Base-by-base conservation (phyloP, 805 yeast genomes). In the Spathaspora passalidarum region DNA sequence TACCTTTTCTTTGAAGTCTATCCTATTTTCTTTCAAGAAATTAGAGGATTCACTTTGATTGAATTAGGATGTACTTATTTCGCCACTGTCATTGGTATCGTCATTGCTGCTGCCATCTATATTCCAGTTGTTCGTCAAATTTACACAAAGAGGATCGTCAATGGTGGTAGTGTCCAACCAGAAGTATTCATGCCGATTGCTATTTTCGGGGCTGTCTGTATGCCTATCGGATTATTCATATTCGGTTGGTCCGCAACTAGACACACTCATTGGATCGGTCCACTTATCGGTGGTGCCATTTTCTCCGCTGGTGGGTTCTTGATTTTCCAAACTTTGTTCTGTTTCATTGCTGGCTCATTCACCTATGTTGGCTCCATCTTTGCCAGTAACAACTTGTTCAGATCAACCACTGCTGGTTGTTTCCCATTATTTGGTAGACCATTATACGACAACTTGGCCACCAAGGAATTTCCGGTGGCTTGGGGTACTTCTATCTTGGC, bases 361-460 rank as follows among this genome's bases (percentile, higher is more conserved):
- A 40, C 41, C 18, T 73, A 68, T 54, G 51, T 78, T 49, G 84
- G 84, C 0, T 76, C 82, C 2, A 84, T 76, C 2, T 76, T 75
- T 57, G 84, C 84, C 4, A 77, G 81, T 22, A 80, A 78, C 54
- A 76, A 67, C 17, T 58, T 79, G 25, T 67, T 68, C 50, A 68
- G 85, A 43, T 65, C 78, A 5, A 60, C 61, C 2, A 69, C 73
- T 51, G 86, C 81, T 1, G 80, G 81, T 46, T 77, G 75, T 1
- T 80, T 81, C 65, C 85, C 86, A 20, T 68, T 86, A 42, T 83
- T 84, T 60, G 84, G 86, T 4, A 59, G 70, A 36, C 77, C 78
- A 22, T 72, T 85, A 80, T 85, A 75, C 57, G 63, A 68, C 39
- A 73, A 76, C 52, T 62, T 79, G 46, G 75, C 72, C 10, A 72